Conservation (phyloP, 352 stramenopile genomes). For the Phytopythium delawarense region DNA sequence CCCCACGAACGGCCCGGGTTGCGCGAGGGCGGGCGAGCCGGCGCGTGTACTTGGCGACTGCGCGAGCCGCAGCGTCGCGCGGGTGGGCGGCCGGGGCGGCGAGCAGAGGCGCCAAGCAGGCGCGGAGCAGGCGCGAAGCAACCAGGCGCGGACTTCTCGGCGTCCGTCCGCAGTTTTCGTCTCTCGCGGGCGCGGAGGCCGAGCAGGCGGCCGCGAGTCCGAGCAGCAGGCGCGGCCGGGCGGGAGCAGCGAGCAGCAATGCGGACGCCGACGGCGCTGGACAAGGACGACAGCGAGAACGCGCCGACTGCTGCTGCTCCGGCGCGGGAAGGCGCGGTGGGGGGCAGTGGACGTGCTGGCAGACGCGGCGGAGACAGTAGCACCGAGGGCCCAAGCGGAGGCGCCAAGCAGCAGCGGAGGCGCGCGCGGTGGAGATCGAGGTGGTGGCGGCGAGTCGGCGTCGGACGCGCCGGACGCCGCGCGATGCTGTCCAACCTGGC, state of each 20-base stretch:
- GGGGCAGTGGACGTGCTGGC: background rate
- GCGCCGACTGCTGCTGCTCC: background rate
- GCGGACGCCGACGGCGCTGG: background rate
- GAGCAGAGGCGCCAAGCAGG: background rate
- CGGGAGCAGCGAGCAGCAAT: background rate
- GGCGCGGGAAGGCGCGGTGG: background rate
- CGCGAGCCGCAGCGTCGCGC: background rate
- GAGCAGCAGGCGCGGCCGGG: background rate
- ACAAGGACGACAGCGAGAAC: background rate
- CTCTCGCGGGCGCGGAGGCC: background rate
- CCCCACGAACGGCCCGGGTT: background rate
- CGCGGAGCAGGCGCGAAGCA: too few species aligned
- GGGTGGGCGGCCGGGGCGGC: background rate
- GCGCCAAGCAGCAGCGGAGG: constrained; percentile 7
- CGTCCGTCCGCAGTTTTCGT: too few species aligned
- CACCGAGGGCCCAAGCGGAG: background rate
- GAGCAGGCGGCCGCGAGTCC: background rate
- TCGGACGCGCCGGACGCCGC: background rate
- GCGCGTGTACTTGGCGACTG: background rate
- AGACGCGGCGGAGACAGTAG: background rate
- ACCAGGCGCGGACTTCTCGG: too few species aligned
- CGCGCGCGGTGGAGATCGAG: background rate
- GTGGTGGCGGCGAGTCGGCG: constrained; percentile 9
- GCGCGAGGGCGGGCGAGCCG: background rate
- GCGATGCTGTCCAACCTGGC: background rate